Evolutionary conservation across 306 rosid species (phyloP), one percentile per base, ranked within the genome.

Genomic region (Rubus parviflorus): DNA sequence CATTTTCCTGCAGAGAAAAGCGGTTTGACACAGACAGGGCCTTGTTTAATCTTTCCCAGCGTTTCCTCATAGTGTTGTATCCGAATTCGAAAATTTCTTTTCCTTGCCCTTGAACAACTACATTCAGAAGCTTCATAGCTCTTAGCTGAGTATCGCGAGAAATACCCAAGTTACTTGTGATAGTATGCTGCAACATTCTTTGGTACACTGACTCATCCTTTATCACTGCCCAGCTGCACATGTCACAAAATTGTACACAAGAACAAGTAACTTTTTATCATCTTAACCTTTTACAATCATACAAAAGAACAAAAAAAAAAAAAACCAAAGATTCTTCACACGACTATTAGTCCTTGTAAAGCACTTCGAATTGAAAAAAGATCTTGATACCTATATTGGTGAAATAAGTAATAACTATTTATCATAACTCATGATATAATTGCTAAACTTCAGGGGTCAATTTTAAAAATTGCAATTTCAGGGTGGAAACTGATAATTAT

Each of bases 191-290:
- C 37, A n/a, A 6, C 87, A 89, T 89, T 68, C 75, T 83, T 68
- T 83, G 8, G 70, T 86, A 89, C 7, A 86, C 85, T 14, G 19
- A 63, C 52, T 86, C 62, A 30, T 89, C 85, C 76, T 89, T 89
- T 66, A 89, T 41, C 8, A 89, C 41, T 43, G 92, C 92, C 92
- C 90, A 89, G 65, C 92, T 88, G 53, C 77, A 25, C 17, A 40
- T 15, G 0, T 38, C 72, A 38, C 20, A 23, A 1, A 20, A 74
- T 58, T 68, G 17, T 30, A 37, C 9, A 19, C 4, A 6, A 35
- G 49, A 6, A 23, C 69, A 43, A 11, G 45, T 38, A 16, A 46
- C 68, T 42, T 42, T 42, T 30, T 30, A 30, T 30, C 2, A 30
- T 30, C 35, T 25, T 25, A 25, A 25, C 30, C 30, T 25, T 25